Evolutionary conservation across 257 asterid species (phyloP), one percentile per base, ranked within the genome.

Genomic region (Solanum virginianum): DNA sequence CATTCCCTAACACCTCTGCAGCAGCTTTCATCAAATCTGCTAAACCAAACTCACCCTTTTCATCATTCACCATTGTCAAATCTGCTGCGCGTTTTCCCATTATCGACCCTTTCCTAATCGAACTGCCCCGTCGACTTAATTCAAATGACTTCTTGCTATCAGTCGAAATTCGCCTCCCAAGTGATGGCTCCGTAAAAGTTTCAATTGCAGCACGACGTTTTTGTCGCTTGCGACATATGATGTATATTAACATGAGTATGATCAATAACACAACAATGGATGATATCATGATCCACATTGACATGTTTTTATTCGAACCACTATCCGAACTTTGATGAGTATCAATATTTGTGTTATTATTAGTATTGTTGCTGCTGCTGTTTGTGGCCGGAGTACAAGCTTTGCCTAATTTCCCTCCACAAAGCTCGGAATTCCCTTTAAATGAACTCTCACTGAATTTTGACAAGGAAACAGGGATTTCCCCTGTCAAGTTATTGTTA

Each of bases 11-110:
- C 54, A 93, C 93, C 86, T 94, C 97, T 0, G 99, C 98, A 1
- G 95, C 85, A 5, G 98, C 96, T 85, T 88, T 95, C 98, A 96
- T 91, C 90, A 96, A 75, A 90, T 95, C 97, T 59, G 83, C 59
- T 88, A 96, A 72, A 12, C 93, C 91, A 80, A 96, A 96, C 88
- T 86, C 96, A 29, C 94, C 97, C 85, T 85, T 91, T 43, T 90
- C 92, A 12, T 90, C 85, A 41, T 90, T 93, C 10, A 94, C 83
- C 89, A 94, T 84, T 72, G 92, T 91, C 57, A 96, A 85, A 85
- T 91, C 98, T 14, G 80, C 85, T 17, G 74, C 80, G 26, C 89
- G 89, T 18, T 74, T 89, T 5, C 88, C 88, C 13, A 87, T 84
- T 55, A 26, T 43, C 13, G 92, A 72, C 13, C 77, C 24, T 74